Conservation (phyloP, 2,329 filamentous ascomycete species). For the Penicillium frequentans region DNA sequence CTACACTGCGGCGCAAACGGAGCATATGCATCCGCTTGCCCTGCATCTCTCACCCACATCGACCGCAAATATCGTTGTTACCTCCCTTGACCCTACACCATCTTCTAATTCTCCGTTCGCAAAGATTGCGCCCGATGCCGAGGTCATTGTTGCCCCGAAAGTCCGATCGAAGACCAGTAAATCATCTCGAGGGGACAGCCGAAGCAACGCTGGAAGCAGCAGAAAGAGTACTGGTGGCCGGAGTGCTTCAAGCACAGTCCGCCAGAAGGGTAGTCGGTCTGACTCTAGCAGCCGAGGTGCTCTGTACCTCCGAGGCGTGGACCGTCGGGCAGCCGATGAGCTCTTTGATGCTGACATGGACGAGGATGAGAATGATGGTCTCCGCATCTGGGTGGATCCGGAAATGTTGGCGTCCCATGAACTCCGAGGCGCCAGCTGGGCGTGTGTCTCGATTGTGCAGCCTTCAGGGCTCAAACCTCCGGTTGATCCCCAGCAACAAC, state of each 20-base stretch:
- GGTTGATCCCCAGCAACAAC: conserved; percentile 66
- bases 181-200: conserved; percentile 66
- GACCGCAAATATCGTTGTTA: conserved; percentile 85
- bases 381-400: conserved; percentile 82
- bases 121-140: conserved; percentile 89
- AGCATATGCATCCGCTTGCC: conserved; percentile 74
- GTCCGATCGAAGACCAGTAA: conserved; percentile 70
- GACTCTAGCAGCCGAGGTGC: conserved; percentile 57
- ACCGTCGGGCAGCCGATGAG: conserved; percentile 66
- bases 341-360: conserved; percentile 73
- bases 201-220: conserved; percentile 77
- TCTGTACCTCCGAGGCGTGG: conserved; percentile 78
- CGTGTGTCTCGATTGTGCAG: conserved; percentile 79
- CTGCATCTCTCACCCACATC: conserved; percentile 93
- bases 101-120: conserved; percentile 72
- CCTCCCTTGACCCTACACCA: conserved; percentile 75
- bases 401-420: conserved; percentile 71
- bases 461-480: conserved; percentile 74
- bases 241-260: conserved; percentile 70
- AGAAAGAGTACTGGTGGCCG: conserved; percentile 70
- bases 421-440: conserved; percentile 74
- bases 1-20: conserved; percentile 55
- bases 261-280: conserved; percentile 57
- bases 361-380: conserved; percentile 54
- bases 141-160: conserved; percentile 97